Conservation (phyloP, 192 early-diverging fungal species). For the Entomortierella beljakovae region DNA sequence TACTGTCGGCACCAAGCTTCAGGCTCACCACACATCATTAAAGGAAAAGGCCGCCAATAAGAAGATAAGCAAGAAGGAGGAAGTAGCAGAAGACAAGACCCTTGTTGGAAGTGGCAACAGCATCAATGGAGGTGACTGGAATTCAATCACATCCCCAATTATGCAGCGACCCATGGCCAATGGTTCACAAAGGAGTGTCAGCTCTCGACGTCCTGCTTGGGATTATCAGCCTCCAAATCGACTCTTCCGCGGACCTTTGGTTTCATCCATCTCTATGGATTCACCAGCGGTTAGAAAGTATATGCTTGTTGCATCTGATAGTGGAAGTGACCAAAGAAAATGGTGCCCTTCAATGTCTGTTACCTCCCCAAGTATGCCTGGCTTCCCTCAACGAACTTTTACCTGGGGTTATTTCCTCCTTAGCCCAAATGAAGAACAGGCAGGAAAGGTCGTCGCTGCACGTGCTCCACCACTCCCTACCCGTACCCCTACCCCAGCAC, state of each 20-base stretch:
- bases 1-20: constrained; percentile 25
- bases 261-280: constrained; percentile 36
- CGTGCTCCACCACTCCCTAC: constrained; percentile 26
- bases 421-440: constrained; percentile 11
- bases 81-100: constrained; percentile 18
- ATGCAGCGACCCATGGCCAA: constrained; percentile 14
- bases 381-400: constrained; percentile 37
- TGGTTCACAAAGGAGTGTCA: constrained; percentile 8
- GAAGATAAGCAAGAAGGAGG: constrained; percentile 20
- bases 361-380: constrained; percentile 35
- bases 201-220: constrained; percentile 8
- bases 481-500: constrained; percentile 11
- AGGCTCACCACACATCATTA: constrained; percentile 16
- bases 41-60: constrained; percentile 21
- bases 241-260: constrained; percentile 31
- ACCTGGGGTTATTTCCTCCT: constrained; percentile 44
- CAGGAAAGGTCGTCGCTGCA: constrained; percentile 26
- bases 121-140: constrained; percentile 8
- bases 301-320: constrained; percentile 36
- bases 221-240: constrained; percentile 6
- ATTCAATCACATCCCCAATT: constrained; percentile 1
- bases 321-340: constrained; percentile 26
- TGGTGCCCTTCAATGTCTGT: constrained; percentile 35
- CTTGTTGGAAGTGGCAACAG: constrained; percentile 23
- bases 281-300: constrained; percentile 27